Percentiles rank a stretch among this genome's conserved stretches.
phyloP scores from a whole-genome alignment of 148 eudicot species.

The Rhododendron mucronatum region DNA sequence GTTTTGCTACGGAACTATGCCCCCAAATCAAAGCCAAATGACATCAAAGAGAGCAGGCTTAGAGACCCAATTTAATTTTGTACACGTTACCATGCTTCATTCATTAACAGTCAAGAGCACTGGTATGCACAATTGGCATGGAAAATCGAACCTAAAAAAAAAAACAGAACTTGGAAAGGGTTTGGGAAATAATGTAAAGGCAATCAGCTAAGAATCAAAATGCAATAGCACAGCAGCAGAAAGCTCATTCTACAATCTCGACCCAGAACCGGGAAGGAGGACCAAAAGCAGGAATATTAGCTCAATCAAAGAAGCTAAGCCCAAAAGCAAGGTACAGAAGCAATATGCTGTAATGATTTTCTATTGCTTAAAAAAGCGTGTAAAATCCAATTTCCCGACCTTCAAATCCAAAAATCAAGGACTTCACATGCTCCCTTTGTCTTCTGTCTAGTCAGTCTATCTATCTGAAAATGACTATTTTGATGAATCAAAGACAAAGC shows the following conservation, averaged over 20 bases:
- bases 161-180: too few species aligned
- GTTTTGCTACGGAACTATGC: too few species aligned
- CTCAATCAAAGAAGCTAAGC: not conserved
- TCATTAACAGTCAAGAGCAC: too few species aligned
- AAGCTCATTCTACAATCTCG: not conserved
- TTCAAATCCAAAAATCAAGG: slow-evolving; percentile 1
- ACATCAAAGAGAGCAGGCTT: too few species aligned
- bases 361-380: not conserved
- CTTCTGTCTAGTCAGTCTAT: not conserved
- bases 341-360: not conserved
- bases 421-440: not conserved
- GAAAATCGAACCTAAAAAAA: too few species aligned
- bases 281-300: not conserved
- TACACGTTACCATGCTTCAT: too few species aligned
- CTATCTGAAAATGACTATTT: slow-evolving; percentile 5
- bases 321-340: not conserved
- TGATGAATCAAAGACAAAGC: too few species aligned
- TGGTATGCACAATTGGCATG: too few species aligned
- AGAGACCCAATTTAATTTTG: too few species aligned
- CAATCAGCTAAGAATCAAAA: not conserved
- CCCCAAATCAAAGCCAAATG: too few species aligned
- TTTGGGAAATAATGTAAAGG: not conserved
- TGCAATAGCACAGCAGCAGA: not conserved
- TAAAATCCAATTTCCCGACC: not conserved
- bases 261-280: not conserved